Base-by-base conservation (phyloP, 2,329 filamentous ascomycete species). In the Ophiobolus disseminans region DNA sequence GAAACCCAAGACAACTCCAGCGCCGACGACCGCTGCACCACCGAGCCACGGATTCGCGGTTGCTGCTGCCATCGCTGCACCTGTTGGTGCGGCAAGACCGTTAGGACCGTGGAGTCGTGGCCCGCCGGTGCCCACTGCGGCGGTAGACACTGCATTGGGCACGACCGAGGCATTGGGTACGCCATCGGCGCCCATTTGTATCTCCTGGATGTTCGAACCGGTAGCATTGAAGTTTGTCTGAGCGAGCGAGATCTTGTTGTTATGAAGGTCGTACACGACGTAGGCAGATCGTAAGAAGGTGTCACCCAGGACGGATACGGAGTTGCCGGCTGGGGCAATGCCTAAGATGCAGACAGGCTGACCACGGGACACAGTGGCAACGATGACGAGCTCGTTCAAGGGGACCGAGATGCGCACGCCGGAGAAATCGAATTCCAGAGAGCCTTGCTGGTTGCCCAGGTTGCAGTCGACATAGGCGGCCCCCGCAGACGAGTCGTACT, bases 261-360 rank as follows among this genome's bases (percentile, higher is more conserved):
- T 82, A 16, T 67, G 69, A 11, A 86, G 73, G 51, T 86, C 83
- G 67, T 85, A 86, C 2, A 86, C 84, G 35, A 86, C 82, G 62
- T 86, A 86, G 2, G 83, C 83, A 45, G 78, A 82, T 45, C 83
- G 80, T 13, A 86, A 70, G 72, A 86, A 86, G 0, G 83, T 86
- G 65, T 86, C 83, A 22, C 84, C 84, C 1, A 86, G 75, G 5
- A 85, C 78, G 5, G 77, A 67, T 2, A 75, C 69, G 17, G 75
- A 77, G 53, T 72, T 70, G 25, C 75, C 77, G 0, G 81, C 74
- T 0, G 81, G 80, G 3, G 71, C 73, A 56, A 86, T 81, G 40
- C 71, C 73, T 13, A 80, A 64, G 34, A 80, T 78, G 57, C 78
- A 80, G 32, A 78, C 55, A 7, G 70, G 65, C 26, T 75, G 55